A percentile compares a stretch with the other conserved stretches of the same genome.
phyloP scores from a whole-genome alignment of 805 yeast genomes.

The Metschnikowia similis region DNA sequence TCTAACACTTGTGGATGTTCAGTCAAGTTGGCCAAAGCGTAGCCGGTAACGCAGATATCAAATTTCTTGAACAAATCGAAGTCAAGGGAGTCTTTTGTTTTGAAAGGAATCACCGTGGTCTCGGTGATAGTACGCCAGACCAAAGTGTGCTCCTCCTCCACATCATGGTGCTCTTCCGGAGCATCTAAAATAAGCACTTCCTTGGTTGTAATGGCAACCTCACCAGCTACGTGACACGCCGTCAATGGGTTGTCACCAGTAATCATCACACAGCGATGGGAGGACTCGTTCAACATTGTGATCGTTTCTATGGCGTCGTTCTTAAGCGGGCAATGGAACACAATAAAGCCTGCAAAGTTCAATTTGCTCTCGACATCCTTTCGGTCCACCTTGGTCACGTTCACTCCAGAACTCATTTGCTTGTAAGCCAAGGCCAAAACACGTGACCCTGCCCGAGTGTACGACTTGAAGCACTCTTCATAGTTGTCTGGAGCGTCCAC shows the following conservation, averaged over 20 bases:
- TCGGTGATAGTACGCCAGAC: slow-evolving; percentile 86
- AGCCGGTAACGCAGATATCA: slow-evolving; percentile 91
- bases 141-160: slow-evolving; percentile 47
- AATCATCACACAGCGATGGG: slow-evolving; percentile 95
- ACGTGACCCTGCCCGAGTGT: slow-evolving; percentile 93
- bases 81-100: slow-evolving; percentile 55
- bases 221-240: slow-evolving; percentile 95
- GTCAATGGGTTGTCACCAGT: slow-evolving; percentile 99
- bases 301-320: slow-evolving; percentile 88
- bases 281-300: slow-evolving; percentile 87
- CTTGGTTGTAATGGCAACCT: slow-evolving; percentile 81
- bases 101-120: slow-evolving; percentile 62
- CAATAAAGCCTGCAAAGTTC: slow-evolving; percentile 85
- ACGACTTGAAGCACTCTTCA: slow-evolving; percentile 81
- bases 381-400: slow-evolving; percentile 58
- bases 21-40: slow-evolving; percentile 67
- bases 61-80: slow-evolving; percentile 53
- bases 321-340: slow-evolving; percentile 96
- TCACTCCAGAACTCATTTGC: slow-evolving; percentile 48
- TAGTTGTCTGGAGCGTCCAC: slow-evolving; percentile 67
- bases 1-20: slow-evolving; percentile 66
- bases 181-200: slow-evolving; percentile 83
- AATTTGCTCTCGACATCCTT: slow-evolving; percentile 71
- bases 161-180: slow-evolving; percentile 64
- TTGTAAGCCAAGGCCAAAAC: slow-evolving; percentile 94